Percentiles rank a stretch among this genome's conserved stretches.
These are phyloP conservation scores for Apiospora sp. DNA, from an alignment of 2,329 filamentous ascomycete genomes.

Conservation along the genomic window DNA sequence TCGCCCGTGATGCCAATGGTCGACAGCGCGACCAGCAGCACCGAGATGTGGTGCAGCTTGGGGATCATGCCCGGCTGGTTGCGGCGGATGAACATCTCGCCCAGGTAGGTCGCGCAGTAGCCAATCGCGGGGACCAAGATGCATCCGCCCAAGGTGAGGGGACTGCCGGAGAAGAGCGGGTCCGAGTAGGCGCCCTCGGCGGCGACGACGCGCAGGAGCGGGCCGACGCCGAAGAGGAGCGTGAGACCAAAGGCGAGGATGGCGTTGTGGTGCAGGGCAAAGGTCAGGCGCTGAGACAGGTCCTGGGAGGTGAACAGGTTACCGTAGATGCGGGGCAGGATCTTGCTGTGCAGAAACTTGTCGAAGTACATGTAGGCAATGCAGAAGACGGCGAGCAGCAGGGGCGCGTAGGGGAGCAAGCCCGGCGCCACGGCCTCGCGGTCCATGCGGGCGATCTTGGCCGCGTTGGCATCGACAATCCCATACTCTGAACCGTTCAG, in stretches of 20 bases:
- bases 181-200: not conserved
- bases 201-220: not conserved
- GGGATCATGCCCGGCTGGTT: not conserved
- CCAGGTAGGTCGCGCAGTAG: not conserved
- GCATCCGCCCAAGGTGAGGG: not conserved
- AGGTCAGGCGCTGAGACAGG: not conserved
- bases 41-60: not conserved
- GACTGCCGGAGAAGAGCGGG: not conserved
- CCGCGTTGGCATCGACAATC: not conserved
- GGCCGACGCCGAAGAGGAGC: not conserved
- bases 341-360: not conserved
- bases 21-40: not conserved
- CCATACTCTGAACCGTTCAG: not conserved
- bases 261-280: not conserved
- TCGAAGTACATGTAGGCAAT: not conserved
- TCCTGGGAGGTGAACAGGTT: not conserved
- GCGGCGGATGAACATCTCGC: not conserved
- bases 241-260: not conserved
- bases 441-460: constrained; percentile 1
- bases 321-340: not conserved
- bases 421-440: not conserved
- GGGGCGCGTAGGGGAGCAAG: not conserved
- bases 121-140: not conserved
- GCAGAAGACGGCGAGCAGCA: not conserved
- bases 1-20: not conserved